These are phyloP conservation scores for Pseudotsuga menziesii DNA, from an alignment of 75 land plant genomes.

Conservation along the genomic window DNA sequence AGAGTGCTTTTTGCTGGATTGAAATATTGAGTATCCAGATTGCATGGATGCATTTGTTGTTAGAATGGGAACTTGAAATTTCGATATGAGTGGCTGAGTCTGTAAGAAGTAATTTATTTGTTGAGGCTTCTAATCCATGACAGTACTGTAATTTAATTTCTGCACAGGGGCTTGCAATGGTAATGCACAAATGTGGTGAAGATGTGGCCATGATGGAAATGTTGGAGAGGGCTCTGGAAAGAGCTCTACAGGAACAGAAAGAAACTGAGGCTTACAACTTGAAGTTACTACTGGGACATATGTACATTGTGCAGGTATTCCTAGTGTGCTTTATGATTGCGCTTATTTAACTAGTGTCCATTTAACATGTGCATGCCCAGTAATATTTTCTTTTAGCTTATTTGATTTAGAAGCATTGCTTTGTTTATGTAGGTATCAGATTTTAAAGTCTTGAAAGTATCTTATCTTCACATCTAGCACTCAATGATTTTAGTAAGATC, in stretches of 20 bases:
- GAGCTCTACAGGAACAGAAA: constrained; percentile 37
- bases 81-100: background rate
- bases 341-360: background rate
- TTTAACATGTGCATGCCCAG: too few relatives aligned
- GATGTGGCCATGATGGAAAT: constrained; percentile 53
- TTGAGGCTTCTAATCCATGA: background rate
- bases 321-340: background rate
- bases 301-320: constrained; percentile 60
- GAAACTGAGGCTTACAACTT: constrained; percentile 60
- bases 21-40: background rate
- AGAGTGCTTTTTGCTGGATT: background rate
- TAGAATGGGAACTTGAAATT: background rate
- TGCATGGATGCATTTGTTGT: background rate
- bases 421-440: too few relatives aligned
- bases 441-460: too few relatives aligned
- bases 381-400: too few relatives aligned
- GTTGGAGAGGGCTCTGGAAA: constrained; percentile 40
- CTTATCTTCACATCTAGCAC: too few relatives aligned
- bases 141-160: background rate
- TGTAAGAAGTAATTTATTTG: background rate
- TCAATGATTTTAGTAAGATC: background rate
- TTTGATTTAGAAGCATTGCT: too few relatives aligned
- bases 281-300: constrained; percentile 56
- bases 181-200: constrained; percentile 59
- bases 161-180: constrained; percentile 57